These are phyloP conservation scores for Lathyrus sativus DNA, from an alignment of 306 rosid species.

Conservation along the genomic window DNA sequence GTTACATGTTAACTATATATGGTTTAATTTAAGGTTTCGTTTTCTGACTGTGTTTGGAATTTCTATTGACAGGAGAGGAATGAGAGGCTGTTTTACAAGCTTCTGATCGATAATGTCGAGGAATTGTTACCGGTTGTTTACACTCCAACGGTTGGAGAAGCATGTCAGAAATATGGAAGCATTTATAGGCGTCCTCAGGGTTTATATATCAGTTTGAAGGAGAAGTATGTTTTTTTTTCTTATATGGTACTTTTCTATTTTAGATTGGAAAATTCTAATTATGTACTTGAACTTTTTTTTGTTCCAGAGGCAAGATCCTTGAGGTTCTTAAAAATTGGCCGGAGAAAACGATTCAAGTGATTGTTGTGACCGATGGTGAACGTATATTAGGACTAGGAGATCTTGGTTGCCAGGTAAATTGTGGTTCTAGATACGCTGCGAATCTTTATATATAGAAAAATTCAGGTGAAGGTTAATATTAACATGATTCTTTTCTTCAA, in stretches of 20 bases:
- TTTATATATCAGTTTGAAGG: slow-evolving; percentile 87
- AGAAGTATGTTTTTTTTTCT: slow-evolving; percentile 57
- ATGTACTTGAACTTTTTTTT: slow-evolving; percentile 34
- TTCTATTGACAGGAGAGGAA: slow-evolving; percentile 76
- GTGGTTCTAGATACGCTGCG: neutral
- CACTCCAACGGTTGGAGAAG: slow-evolving; percentile 97
- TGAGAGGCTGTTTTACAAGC: slow-evolving; percentile 88
- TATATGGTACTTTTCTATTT: neutral
- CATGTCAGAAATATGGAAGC: slow-evolving; percentile 97
- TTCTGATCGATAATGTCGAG: slow-evolving; percentile 86
- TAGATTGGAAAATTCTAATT: slow-evolving; percentile 36
- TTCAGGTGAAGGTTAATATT: neutral
- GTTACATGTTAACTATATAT: neutral
- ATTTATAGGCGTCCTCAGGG: slow-evolving; percentile 94
- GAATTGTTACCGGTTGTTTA: slow-evolving; percentile 92
- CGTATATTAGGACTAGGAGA: slow-evolving; percentile 98
- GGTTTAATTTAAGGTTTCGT: neutral
- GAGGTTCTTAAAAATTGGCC: slow-evolving; percentile 97
- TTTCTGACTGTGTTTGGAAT: slow-evolving; percentile 32
- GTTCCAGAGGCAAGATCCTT: slow-evolving; percentile 82
- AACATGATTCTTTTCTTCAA: slow-evolving; percentile 11
- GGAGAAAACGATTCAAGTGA: slow-evolving; percentile 80
- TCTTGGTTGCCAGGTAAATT: slow-evolving; percentile 91
- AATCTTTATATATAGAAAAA: neutral
- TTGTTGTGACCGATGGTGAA: slow-evolving; percentile 97